Percentiles rank a stretch among this genome's conserved stretches.
These are phyloP conservation scores for Trichosanthes cucumerina DNA, from an alignment of 306 rosid genomes.

Conservation along the genomic window DNA sequence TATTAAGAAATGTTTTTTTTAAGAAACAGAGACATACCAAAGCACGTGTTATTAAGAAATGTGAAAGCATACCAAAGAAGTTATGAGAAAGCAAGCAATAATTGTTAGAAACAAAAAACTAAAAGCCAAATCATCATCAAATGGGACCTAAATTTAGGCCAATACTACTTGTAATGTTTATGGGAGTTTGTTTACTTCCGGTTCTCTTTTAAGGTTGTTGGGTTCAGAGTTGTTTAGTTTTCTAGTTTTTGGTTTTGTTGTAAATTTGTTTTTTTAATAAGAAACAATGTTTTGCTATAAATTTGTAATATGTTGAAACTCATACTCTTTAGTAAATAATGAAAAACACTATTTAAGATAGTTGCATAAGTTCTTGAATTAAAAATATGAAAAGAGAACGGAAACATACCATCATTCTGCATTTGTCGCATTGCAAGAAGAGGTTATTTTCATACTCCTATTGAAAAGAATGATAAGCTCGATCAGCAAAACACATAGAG, in stretches of 20 bases:
- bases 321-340: neutral
- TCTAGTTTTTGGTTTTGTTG: neutral
- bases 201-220: neutral
- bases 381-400: neutral
- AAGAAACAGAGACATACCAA: too few species aligned
- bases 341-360: neutral
- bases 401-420: slow-evolving; percentile 93
- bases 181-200: neutral
- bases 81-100: neutral
- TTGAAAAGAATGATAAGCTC: neutral
- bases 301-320: neutral
- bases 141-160: neutral
- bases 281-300: neutral
- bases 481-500: neutral
- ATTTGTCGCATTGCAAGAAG: slow-evolving; percentile 96
- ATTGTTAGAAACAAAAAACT: too few species aligned
- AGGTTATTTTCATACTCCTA: slow-evolving; percentile 95
- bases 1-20: too few species aligned
- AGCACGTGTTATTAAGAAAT: too few species aligned
- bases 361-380: neutral
- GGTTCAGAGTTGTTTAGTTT: neutral
- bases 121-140: neutral
- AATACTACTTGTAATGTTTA: too few species aligned
- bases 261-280: too few species aligned
- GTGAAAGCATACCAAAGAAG: neutral